A percentile compares a stretch with the other conserved stretches of the same genome.
phyloP scores from a whole-genome alignment of 2,329 filamentous ascomycete genomes.

The Neurospora sp. region DNA sequence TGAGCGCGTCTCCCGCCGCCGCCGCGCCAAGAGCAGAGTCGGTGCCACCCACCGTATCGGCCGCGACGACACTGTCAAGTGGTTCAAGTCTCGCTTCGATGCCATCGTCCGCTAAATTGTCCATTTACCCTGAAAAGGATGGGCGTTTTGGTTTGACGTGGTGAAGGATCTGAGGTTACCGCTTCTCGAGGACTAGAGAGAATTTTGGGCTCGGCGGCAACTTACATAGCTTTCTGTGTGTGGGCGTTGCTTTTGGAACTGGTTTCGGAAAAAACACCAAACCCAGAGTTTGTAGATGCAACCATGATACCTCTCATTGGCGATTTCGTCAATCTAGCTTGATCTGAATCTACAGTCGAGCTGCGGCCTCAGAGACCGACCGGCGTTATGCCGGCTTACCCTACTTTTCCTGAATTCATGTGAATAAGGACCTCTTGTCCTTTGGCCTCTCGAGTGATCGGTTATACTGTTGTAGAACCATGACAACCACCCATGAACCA shows the following conservation, averaged over 20 bases:
- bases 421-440: not conserved
- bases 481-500: not conserved
- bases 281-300: constrained; percentile 29
- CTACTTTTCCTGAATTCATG: constrained; percentile 6
- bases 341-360: constrained; percentile 46
- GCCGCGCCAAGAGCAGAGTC: constrained; percentile 78
- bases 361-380: constrained; percentile 66
- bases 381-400: constrained; percentile 57
- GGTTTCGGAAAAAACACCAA: constrained; percentile 11
- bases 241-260: constrained; percentile 6
- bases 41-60: constrained; percentile 87
- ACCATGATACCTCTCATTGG: constrained; percentile 26
- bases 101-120: constrained; percentile 90
- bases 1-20: constrained; percentile 93
- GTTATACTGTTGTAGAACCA: not conserved
- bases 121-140: constrained; percentile 13
- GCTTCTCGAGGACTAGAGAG: constrained; percentile 2
- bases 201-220: constrained; percentile 1
- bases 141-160: constrained; percentile 15
- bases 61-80: constrained; percentile 92
- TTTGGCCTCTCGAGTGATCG: not conserved
- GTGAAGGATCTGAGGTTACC: constrained; percentile 18
- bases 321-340: constrained; percentile 40
- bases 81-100: constrained; percentile 88
- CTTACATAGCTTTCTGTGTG: constrained; percentile 10